phyloP scores from a whole-genome alignment of 306 rosid species.

The Ormosia emarginata region DNA sequence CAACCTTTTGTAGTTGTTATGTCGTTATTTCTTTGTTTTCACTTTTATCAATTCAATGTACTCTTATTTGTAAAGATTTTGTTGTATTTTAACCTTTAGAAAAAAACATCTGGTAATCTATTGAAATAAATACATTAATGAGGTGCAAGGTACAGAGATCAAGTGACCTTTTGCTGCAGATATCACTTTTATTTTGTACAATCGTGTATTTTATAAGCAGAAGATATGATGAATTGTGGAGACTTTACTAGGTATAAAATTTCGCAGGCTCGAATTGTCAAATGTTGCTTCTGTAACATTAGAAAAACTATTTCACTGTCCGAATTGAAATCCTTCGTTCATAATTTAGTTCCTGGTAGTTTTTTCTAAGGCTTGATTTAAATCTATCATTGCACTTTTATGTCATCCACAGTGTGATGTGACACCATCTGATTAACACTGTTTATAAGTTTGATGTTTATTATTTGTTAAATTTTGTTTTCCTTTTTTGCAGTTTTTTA shows the following conservation, averaged over 20 bases:
- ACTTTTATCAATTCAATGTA: not conserved
- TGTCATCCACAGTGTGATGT: not conserved
- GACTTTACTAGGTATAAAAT: not conserved
- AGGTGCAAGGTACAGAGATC: constrained; percentile 6
- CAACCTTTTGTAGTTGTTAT: not conserved
- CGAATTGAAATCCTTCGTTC: not conserved
- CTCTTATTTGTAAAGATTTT: not conserved
- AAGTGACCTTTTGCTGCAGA: not conserved
- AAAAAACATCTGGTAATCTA: not conserved
- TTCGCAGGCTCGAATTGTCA: not conserved
- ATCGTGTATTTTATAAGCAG: not conserved
- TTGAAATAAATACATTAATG: not conserved
- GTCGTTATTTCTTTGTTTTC: not conserved
- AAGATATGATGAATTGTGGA: not conserved
- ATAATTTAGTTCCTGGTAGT: not conserved
- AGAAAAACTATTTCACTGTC: not conserved
- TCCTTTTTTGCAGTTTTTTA: constrained; percentile 59
- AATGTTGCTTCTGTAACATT: not conserved
- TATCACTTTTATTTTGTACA: not conserved
- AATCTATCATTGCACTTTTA: not conserved
- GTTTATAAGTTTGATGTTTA: not conserved
- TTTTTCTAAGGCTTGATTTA: not conserved
- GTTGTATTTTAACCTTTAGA: not conserved
- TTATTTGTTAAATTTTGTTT: not conserved
- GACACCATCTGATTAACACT: not conserved